These are phyloP conservation scores for Alternaria rosae DNA, from an alignment of 2,329 filamentous ascomycete species.

Conservation along the genomic window DNA sequence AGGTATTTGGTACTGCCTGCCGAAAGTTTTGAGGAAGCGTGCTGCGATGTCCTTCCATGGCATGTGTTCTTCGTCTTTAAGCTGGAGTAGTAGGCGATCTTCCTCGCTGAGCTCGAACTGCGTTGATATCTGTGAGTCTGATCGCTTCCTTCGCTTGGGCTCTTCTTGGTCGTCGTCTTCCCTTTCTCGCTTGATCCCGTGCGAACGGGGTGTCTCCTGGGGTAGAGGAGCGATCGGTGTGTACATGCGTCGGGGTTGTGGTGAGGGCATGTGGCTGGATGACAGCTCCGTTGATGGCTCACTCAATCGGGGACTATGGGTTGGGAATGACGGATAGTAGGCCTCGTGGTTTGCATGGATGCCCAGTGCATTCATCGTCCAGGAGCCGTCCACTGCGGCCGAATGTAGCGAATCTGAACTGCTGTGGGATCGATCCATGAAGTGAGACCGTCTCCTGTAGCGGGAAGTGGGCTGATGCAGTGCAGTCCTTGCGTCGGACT, in stretches of 20 bases:
- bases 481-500: conserved; percentile 14
- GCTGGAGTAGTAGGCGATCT: conserved; percentile 58
- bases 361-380: conserved; percentile 52
- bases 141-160: conserved; percentile 53
- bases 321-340: conserved; percentile 42
- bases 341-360: conserved; percentile 45
- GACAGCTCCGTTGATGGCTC: conserved; percentile 39
- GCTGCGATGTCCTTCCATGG: conserved; percentile 64
- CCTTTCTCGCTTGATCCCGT: conserved; percentile 46
- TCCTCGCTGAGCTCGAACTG: conserved; percentile 58
- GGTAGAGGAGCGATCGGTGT: conserved; percentile 56
- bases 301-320: conserved; percentile 45
- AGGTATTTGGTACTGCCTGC: conserved; percentile 59
- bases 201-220: conserved; percentile 37
- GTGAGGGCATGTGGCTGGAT: conserved; percentile 37
- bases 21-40: conserved; percentile 58
- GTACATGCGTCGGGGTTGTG: conserved; percentile 53
- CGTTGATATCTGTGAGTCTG: conserved; percentile 42
- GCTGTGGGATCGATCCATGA: conserved; percentile 48
- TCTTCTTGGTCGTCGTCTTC: conserved; percentile 48
- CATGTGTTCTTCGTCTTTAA: conserved; percentile 61
- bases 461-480: conserved; percentile 20
- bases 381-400: conserved; percentile 44
- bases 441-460: conserved; percentile 17
- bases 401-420: conserved; percentile 55